Evolutionary conservation across 2,329 filamentous ascomycete species (phyloP).

Genomic region (Neofusicoccum parvum): DNA sequence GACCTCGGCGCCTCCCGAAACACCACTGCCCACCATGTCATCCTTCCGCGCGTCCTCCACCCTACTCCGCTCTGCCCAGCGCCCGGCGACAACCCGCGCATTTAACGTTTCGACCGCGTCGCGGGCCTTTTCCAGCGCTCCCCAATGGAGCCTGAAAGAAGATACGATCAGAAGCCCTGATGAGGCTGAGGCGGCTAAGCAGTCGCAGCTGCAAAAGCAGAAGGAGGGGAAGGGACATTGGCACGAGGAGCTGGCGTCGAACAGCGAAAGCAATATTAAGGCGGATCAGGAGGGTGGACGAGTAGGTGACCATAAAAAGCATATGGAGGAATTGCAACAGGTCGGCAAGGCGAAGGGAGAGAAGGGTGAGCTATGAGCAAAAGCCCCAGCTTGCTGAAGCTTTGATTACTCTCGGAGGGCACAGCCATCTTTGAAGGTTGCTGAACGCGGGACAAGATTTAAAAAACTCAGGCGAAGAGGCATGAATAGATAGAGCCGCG

Average conservation of each 20-base stretch:
- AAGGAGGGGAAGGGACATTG: slow-evolving; percentile 44
- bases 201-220: slow-evolving; percentile 48
- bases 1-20: background rate
- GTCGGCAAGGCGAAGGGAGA: slow-evolving; percentile 45
- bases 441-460: too few species aligned
- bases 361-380: slow-evolving; percentile 29
- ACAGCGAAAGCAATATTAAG: slow-evolving; percentile 37
- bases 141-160: slow-evolving; percentile 41
- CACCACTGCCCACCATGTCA: background rate
- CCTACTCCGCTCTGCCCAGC: background rate
- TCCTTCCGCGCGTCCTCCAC: background rate
- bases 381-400: background rate
- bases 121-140: slow-evolving; percentile 35
- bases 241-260: slow-evolving; percentile 46
- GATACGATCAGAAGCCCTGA: slow-evolving; percentile 40
- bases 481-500: too few species aligned
- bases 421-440: too few species aligned
- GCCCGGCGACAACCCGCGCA: background rate
- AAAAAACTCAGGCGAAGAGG: too few species aligned
- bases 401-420: too few species aligned
- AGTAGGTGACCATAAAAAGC: slow-evolving; percentile 43
- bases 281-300: slow-evolving; percentile 41
- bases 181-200: slow-evolving; percentile 47
- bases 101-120: background rate
- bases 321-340: slow-evolving; percentile 49